These are phyloP conservation scores for Harringtonia aguacate DNA, from an alignment of 2,329 filamentous ascomycete species.

Conservation along the genomic window DNA sequence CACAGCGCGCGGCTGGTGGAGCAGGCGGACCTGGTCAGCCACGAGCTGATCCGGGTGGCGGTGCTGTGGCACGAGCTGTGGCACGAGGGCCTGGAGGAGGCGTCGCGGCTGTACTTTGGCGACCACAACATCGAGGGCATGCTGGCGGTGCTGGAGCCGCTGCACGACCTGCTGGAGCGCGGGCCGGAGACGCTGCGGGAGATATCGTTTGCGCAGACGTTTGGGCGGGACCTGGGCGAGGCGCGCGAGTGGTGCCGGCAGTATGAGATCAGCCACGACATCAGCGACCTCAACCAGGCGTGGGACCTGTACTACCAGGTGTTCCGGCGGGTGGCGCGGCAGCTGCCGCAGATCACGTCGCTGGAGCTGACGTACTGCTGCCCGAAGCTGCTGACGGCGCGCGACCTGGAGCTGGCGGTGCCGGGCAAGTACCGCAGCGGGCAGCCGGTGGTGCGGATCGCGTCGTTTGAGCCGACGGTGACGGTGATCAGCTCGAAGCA, in stretches of 20 bases:
- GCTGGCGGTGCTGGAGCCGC: slow-evolving; percentile 80
- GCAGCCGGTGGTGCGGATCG: slow-evolving; percentile 69
- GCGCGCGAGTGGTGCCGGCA: slow-evolving; percentile 93
- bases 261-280: slow-evolving; percentile 78
- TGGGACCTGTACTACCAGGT: slow-evolving; percentile 99
- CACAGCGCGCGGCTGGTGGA: slow-evolving; percentile 89
- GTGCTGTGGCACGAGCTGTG: slow-evolving; percentile 98
- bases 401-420: slow-evolving; percentile 84
- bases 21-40: slow-evolving; percentile 89
- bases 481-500: slow-evolving; percentile 96
- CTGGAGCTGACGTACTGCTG: slow-evolving; percentile 96
- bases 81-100: slow-evolving; percentile 97
- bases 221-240: slow-evolving; percentile 89
- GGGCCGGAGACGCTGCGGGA: slow-evolving; percentile 90
- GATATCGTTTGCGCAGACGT: slow-evolving; percentile 95
- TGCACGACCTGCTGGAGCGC: slow-evolving; percentile 83
- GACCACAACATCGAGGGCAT: slow-evolving; percentile 97
- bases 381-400: slow-evolving; percentile 77
- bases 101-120: slow-evolving; percentile 91
- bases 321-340: slow-evolving; percentile 88
- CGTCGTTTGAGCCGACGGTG: slow-evolving; percentile 81
- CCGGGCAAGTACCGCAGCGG: slow-evolving; percentile 85
- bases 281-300: slow-evolving; percentile 91
- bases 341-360: slow-evolving; percentile 84
- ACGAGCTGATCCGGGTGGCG: slow-evolving; percentile 92